Base-by-base conservation (phyloP, 177 flowering plant species). In the Telopea speciosissima region DNA sequence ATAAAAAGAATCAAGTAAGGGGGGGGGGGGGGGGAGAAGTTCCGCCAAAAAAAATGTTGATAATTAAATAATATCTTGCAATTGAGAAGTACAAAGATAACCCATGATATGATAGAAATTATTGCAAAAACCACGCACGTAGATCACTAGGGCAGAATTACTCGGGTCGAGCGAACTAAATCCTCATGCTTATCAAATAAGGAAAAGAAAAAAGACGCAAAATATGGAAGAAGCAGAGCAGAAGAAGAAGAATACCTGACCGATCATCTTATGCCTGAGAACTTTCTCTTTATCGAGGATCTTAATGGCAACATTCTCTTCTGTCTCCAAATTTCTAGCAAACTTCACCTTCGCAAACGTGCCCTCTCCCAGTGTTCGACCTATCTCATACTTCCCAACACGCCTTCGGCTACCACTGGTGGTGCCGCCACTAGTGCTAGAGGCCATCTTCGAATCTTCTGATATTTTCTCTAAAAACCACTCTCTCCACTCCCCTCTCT, bases 341-440 rank as follows among this genome's bases (percentile, higher is more conserved):
- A 89, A 90, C 80, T 90, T 90, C 70, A 90, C 96, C 83, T 89
- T 90, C 8, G 93, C 96, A 67, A 90, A 89, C 0, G 88, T 85
- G 7, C 96, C 96, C 74, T 89, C 96, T 7, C 93, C 93, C 10
- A 89, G 78, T 10, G 93, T 89, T 78, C 88, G 68, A 19, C 96
- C 93, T 0, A 90, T 74, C 80, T 89, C 93, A 71, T 90, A 90
- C 79, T 72, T 89, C 68, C 93, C 93, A 33, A 90, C 91, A 19
- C 88, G 76, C 19, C 86, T 81, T 79, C 79, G 72, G 33, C 79
- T 69, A 24, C 59, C 72, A 14, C 49, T 3, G 40, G 78, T 28
- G 17, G 17, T 11, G 59, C 71, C 56, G 54, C 54, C 19, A 12
- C 17, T 49, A 16, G 19, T 0, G 3, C 54, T 49, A 49, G 54